These are phyloP conservation scores for Sclerotinia glacialis DNA, from an alignment of 2,329 filamentous ascomycete species.

Conservation along the genomic window DNA sequence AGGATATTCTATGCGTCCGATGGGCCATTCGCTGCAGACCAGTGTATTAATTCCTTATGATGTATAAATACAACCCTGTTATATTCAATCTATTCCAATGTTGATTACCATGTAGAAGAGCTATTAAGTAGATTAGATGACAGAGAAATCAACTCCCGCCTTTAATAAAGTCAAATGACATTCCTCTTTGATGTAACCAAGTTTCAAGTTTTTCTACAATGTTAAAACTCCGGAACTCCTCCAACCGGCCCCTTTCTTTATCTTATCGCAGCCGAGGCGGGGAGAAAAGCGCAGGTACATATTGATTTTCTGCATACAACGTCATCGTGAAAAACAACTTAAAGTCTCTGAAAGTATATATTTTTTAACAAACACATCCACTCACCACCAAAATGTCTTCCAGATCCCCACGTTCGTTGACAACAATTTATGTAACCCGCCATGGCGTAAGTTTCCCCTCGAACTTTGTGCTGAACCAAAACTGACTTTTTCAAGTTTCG, in stretches of 20 bases:
- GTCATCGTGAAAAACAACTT: slow-evolving; percentile 18
- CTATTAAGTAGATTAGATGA: slow-evolving; percentile 3
- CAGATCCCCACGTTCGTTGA: slow-evolving; percentile 17
- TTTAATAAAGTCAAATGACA: not conserved
- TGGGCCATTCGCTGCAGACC: not conserved
- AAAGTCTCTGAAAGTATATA: slow-evolving; percentile 41
- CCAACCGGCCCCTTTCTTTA: slow-evolving; percentile 31
- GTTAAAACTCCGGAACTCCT: slow-evolving; percentile 1
- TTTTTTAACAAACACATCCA: slow-evolving; percentile 2
- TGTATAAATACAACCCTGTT: not conserved
- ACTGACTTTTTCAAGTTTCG: slow-evolving; percentile 64
- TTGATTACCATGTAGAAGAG: slow-evolving; percentile 1
- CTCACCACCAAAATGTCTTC: slow-evolving; percentile 6
- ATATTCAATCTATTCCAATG: not conserved
- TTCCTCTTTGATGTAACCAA: not conserved
- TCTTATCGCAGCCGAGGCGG: slow-evolving; percentile 22
- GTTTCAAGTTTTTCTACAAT: not conserved
- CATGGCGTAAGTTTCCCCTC: slow-evolving; percentile 62
- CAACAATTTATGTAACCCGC: slow-evolving; percentile 66
- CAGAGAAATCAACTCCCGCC: not conserved
- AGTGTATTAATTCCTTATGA: slow-evolving; percentile 5
- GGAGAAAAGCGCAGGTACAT: slow-evolving; percentile 9
- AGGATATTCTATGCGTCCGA: not conserved
- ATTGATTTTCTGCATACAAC: slow-evolving; percentile 13
- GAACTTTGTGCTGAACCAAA: slow-evolving; percentile 23